phyloP scores from a whole-genome alignment of 139 green algal species.

The Haematococcus sp. region DNA sequence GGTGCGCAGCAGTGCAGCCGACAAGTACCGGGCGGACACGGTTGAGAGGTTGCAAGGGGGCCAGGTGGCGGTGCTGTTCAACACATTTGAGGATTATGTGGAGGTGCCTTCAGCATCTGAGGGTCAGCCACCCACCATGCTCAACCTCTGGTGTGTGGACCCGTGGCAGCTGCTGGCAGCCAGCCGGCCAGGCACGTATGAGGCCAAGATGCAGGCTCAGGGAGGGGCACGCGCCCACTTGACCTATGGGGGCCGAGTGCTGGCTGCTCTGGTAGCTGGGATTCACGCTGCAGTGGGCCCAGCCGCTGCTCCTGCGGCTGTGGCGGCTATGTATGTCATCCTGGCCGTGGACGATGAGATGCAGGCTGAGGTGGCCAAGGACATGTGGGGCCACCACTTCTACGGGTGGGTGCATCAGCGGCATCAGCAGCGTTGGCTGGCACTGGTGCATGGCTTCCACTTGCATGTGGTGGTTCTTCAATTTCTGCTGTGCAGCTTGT shows the following conservation, averaged over 20 bases:
- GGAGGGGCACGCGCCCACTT: background rate
- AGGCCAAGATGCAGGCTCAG: background rate
- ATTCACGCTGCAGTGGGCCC: background rate
- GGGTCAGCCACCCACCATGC: background rate
- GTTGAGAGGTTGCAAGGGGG: background rate
- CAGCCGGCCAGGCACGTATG: constrained; percentile 2
- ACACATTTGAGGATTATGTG: constrained; percentile 13
- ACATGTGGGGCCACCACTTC: constrained; percentile 9
- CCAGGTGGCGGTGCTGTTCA: constrained; percentile 13
- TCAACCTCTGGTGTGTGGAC: constrained; percentile 6
- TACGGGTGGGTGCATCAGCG: constrained; percentile 5
- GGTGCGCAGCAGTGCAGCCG: background rate
- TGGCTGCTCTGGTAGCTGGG: background rate
- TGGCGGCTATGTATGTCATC: background rate
- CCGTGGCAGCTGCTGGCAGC: background rate
- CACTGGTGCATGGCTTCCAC: too few relatives aligned
- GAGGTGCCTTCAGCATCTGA: background rate
- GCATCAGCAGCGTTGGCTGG: too few relatives aligned
- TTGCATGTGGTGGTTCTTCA: too few relatives aligned
- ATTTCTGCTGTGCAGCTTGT: too few relatives aligned
- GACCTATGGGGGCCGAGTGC: background rate
- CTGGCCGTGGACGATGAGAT: constrained; percentile 8
- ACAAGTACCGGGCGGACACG: background rate
- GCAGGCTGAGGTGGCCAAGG: background rate
- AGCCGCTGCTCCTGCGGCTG: background rate